Percentiles rank a stretch among this genome's conserved stretches.
phyloP scores from a whole-genome alignment of 176 grass and related monocot genomes.

The Aegilops longissima region DNA sequence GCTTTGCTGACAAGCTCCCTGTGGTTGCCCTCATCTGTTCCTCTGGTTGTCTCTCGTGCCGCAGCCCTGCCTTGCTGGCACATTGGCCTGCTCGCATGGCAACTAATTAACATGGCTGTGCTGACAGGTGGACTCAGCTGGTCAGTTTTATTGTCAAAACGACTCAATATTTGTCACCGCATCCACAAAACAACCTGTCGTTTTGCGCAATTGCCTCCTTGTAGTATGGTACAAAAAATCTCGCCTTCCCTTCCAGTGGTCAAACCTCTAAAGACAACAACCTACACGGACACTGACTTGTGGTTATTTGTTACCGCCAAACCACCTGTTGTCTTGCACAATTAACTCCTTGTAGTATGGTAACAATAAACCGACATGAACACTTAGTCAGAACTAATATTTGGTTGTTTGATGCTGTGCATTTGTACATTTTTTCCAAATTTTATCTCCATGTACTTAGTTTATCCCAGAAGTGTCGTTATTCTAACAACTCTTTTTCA shows the following conservation, averaged over 20 bases:
- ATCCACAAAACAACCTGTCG: not conserved
- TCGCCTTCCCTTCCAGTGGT: not conserved
- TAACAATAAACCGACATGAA: not conserved
- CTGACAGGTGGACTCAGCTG: not conserved
- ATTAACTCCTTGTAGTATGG: not conserved
- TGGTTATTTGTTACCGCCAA: not conserved
- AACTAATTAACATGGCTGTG: not conserved
- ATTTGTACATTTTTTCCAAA: not conserved
- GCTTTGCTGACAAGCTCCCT: too few species aligned
- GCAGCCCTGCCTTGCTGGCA: not conserved
- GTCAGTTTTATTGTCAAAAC: not conserved
- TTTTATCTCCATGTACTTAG: not conserved
- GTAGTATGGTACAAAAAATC: not conserved
- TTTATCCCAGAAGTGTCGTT: conserved; percentile 17
- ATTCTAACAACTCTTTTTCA: conserved; percentile 8
- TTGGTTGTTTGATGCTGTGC: not conserved
- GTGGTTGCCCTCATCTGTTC: too few species aligned
- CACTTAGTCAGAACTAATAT: conserved; percentile 7
- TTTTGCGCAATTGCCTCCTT: not conserved
- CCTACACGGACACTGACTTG: not conserved
- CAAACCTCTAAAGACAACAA: not conserved
- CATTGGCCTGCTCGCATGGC: not conserved
- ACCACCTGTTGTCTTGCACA: not conserved
- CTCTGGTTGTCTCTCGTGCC: too few species aligned
- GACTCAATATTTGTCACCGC: not conserved